phyloP scores from a whole-genome alignment of 2,329 filamentous ascomycete genomes.

The Ophiostoma ulmi region DNA sequence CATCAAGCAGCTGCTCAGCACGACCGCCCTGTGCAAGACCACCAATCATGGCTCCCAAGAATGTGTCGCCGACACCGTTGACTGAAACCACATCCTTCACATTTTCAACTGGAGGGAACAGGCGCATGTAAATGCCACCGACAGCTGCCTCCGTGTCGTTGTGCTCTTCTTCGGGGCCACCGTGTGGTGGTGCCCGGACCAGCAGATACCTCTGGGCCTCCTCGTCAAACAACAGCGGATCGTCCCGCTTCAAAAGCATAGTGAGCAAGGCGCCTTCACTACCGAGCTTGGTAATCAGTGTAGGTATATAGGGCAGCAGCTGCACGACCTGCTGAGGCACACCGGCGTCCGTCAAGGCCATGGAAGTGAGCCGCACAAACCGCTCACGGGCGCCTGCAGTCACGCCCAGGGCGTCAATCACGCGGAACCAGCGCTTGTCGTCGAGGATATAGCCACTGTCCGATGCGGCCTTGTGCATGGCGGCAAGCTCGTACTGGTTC shows the following conservation, averaged over 20 bases:
- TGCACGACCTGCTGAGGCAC: conserved; percentile 79
- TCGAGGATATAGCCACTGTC: conserved; percentile 56
- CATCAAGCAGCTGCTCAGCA: conserved; percentile 59
- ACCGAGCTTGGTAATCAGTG: conserved; percentile 79
- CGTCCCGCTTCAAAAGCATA: conserved; percentile 60
- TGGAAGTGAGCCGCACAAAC: conserved; percentile 63
- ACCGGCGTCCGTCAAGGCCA: conserved; percentile 67
- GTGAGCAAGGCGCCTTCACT: conserved; percentile 69
- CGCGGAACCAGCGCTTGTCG: conserved; percentile 69
- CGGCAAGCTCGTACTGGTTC: conserved; percentile 72
- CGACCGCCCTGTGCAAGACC: conserved; percentile 60
- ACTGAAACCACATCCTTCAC: conserved; percentile 76
- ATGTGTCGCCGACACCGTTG: conserved; percentile 91
- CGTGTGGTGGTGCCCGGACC: conserved; percentile 45
- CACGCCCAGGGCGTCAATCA: conserved; percentile 76
- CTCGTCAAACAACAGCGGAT: conserved; percentile 58
- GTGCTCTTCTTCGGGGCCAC: conserved; percentile 35
- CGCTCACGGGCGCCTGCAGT: conserved; percentile 59
- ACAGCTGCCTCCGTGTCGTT: conserved; percentile 40
- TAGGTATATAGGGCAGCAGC: conserved; percentile 82
- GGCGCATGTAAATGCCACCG: conserved; percentile 76
- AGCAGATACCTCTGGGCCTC: conserved; percentile 66
- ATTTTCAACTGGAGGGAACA: conserved; percentile 61
- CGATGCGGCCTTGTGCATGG: conserved; percentile 70
- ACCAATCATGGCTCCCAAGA: conserved; percentile 78